Evolutionary conservation across 768 basidiomycete species (phyloP), one percentile per base, ranked within the genome.

Genomic region (Kwoniella mangroviensis): DNA sequence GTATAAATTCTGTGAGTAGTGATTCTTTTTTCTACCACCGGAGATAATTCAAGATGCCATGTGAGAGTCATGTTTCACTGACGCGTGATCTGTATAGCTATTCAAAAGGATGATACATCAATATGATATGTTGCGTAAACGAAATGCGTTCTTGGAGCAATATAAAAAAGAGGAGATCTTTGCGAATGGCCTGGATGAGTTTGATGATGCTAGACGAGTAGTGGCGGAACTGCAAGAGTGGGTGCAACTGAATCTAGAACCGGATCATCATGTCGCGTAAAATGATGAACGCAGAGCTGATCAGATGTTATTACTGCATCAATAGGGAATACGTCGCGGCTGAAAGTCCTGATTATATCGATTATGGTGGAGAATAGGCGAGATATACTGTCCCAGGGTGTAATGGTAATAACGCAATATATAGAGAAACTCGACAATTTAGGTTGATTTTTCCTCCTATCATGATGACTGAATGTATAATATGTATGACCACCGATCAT

Each of bases 151-250:
- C 83, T 83, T 99, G 84, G 94, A 98, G 66, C 93, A 95, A 81
- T 99, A 98, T 86, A 97, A 96, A 86, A 94, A 93, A 81, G 94
- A 98, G 83, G 91, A 91, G 79, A 90, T 96, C 87, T 99, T 99
- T 81, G 91, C 91, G 81, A 91, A 95, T 81, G 90, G 90, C 1
- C 82, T 98, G 73, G 93, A 95, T 73, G 95, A 98, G 84, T 98
- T 99, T 82, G 95, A 98, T 77, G 94, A 97, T 84, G 92, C 97
- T n/a, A 88, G 93, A 94, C 69, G 75, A 34, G 75, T 79, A 41
- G 73, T 81, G 10, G 68, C 72, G 13, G 73, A 79, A 45, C 43
- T 74, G 61, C 69, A 71, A 56, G 79, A 77, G 69, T 70, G 63
- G 73, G 71, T 70, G 40, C 55, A 2, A 34, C 34, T 34, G 34